These are phyloP conservation scores for Hanseniaspora clermontiae DNA, from an alignment of 805 yeast genomes.

Conservation along the genomic window DNA sequence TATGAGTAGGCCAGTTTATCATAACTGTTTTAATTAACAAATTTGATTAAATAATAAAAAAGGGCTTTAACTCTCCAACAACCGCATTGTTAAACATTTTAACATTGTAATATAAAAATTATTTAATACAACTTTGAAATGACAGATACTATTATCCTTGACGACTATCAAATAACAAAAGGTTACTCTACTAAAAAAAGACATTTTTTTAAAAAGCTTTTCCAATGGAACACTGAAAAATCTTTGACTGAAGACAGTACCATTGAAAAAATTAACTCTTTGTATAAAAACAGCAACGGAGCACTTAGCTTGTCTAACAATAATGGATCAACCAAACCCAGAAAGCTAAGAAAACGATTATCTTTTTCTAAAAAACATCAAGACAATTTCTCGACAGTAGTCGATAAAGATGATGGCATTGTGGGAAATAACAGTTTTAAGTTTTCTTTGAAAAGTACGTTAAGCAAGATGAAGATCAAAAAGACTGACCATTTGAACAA, in stretches of 20 bases:
- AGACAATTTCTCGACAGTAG: not conserved
- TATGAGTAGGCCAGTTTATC: not conserved
- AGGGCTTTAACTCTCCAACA: too few relatives aligned
- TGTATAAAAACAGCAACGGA: not conserved
- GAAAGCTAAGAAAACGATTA: not conserved
- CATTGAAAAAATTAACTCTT: not conserved
- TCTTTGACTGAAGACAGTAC: not conserved
- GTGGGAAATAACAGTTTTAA: not conserved
- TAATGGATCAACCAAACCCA: not conserved
- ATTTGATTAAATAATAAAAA: too few relatives aligned
- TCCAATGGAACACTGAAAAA: not conserved
- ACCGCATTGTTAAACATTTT: too few relatives aligned
- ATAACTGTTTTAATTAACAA: too few relatives aligned
- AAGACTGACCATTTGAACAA: not conserved
- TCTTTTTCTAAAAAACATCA: not conserved
- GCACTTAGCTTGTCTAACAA: too few relatives aligned
- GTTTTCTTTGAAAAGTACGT: not conserved
- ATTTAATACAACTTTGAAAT: not conserved
- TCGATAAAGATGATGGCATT: not conserved
- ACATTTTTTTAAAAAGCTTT: not conserved
- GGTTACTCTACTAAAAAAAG: not conserved
- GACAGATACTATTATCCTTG: not conserved
- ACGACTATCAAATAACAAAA: not conserved
- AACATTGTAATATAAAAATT: too few relatives aligned
- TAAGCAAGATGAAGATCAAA: not conserved